Evolutionary conservation across 2,329 filamentous ascomycete genomes (phyloP), one percentile per base, ranked within the genome.

Genomic region (Colletotrichum sp.): DNA sequence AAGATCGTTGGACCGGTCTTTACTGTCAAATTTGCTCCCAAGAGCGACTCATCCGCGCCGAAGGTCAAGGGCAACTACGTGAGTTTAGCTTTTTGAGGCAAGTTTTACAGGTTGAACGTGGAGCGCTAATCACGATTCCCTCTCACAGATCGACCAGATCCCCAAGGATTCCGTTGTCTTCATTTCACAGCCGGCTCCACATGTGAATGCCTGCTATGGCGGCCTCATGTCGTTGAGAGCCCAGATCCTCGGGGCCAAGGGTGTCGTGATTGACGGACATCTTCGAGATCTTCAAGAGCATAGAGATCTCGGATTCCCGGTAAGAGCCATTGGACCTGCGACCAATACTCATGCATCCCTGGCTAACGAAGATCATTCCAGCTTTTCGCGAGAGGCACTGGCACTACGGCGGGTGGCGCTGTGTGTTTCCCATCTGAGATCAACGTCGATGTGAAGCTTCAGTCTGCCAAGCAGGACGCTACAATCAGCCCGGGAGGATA

Each of bases 1-100:
- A 90, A 89, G 81, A 88, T 91, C 71, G 84, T 89, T 24, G 90
- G 90, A 6, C 89, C 88, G 13, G 90, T 89, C 8, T 90, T 89
- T 77, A 91, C 89, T 0, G 89, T 91, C 67, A 84, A 88, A 77
- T 91, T 90, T 77, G 88, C 86, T 16, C 84, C 84, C 6, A 83
- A 88, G 62, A 84, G 85, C 63, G 87, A 90, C 75, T 85, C 87
- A 12, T 44, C n/a, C 3, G 83, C 84, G 8, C 86, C 88, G 0
- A 89, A 88, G 78, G 81, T 84, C 26, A 79, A 84, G 13, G 84
- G 82, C 0, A 88, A 90, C 75, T 91, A 90, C 69, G 88, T 89
- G 80, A 55, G 84, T 80, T 39, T 39, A 39, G 15, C 15, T 28
- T 28, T 1, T 5, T 5, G 12, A 28, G 22, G 16, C 39, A 44